Base-by-base conservation (phyloP, 2,329 filamentous ascomycete species). In the Zasmidium citrigriseum region DNA sequence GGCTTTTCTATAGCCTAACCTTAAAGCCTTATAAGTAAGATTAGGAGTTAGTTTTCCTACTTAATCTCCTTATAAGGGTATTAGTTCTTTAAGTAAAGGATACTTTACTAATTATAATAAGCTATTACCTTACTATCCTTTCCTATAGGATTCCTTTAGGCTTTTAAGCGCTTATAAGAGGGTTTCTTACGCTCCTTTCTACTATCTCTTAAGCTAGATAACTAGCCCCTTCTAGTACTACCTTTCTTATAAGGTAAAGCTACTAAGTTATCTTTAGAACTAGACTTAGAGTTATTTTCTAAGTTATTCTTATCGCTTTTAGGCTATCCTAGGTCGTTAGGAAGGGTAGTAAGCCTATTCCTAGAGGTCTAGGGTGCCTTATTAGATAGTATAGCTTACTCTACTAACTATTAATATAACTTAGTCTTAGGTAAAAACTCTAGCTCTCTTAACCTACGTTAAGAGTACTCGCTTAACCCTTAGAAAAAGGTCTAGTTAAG, bases 41-140 rank as follows among this genome's bases (percentile, higher is more conserved):
- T 22, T 47, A 12, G 7, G 44, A 14, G 9, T 21, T 38, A 48
- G 25, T 14, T 51, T 60, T 29, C 27, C 23, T 23, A 46, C 22
- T 21, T 60, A 54, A 25, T 46, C 18, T 18, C 51, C 34, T 27
- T 57, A 48, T n/a, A 57, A 21, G 24, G 57, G 21, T 18, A 60
- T 16, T 46, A 52, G 52, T 27, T 57, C 57, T 34, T 60, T 57
- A 57, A 57, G 41, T 12, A 60, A 27, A 12, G 51, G 18, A 23
- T 57, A 54, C 44, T 60, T 23, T 20, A n/a, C 4, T 10, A 20
- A 11, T 10, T 14, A 54, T 25, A 60, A 29, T 16, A 27, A 21
- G 20, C 57, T 57, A 20, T 22, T 46, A 10, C 46, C 29, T 47
- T 54, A 53, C 52, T 27, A 53, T 14, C 16, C 44, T 29, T 20